A percentile compares a stretch with the other conserved stretches of the same genome.
Evolutionary conservation across 2,329 filamentous ascomycete genomes (phyloP).

Genomic region (Leptographium wingfieldii): DNA sequence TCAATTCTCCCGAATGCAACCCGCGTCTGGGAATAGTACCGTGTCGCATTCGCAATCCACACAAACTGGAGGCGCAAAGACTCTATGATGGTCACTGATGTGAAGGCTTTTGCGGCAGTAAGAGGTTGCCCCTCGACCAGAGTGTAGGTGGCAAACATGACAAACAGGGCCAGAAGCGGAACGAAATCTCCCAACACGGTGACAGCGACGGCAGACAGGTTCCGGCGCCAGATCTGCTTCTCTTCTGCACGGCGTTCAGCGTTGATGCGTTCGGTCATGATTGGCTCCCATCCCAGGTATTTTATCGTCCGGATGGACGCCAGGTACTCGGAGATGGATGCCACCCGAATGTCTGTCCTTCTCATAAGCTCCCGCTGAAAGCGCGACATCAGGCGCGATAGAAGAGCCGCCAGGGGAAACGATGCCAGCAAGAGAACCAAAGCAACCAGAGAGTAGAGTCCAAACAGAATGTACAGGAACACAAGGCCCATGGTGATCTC

Average conservation of each 20-base stretch:
- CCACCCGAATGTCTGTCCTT: conserved; percentile 44
- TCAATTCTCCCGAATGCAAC: conserved; percentile 34
- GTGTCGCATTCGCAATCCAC: conserved; percentile 19
- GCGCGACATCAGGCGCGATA: conserved; percentile 36
- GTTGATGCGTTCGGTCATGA: conserved; percentile 37
- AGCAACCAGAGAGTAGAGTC: conserved; percentile 42
- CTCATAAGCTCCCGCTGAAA: conserved; percentile 39
- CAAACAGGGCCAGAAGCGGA: conserved; percentile 36
- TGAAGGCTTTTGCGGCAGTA: conserved; percentile 45
- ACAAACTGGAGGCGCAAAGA: conserved; percentile 32
- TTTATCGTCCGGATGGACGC: conserved; percentile 45
- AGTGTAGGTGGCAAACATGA: conserved; percentile 42
- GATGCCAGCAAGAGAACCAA: conserved; percentile 32
- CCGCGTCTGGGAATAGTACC: conserved; percentile 22
- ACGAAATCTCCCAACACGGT: conserved; percentile 38
- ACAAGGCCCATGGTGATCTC: conserved; percentile 34
- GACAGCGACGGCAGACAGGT: conserved; percentile 32
- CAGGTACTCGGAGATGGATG: conserved; percentile 44
- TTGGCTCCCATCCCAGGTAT: conserved; percentile 47
- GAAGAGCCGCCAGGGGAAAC: conserved; percentile 35
- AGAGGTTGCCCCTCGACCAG: conserved; percentile 31
- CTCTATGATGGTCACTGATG: conserved; percentile 39
- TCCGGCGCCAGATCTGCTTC: conserved; percentile 39
- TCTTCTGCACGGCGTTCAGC: conserved; percentile 38
- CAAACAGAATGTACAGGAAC: conserved; percentile 42